Evolutionary conservation across 1,139 yeast genomes (phyloP).

Genomic region (Candida sp.): DNA sequence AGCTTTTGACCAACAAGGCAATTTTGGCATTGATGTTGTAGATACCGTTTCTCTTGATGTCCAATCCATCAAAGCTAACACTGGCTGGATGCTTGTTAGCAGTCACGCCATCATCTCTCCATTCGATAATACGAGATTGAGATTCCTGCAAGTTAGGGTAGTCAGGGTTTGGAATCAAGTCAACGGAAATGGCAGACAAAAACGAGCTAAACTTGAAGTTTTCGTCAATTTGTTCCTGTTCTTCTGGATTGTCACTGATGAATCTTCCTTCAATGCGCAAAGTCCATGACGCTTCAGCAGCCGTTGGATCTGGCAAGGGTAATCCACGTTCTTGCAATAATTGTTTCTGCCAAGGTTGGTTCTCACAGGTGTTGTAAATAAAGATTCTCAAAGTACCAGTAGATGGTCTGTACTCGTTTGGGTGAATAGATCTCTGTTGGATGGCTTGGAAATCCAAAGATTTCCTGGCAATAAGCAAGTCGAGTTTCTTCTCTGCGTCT

Average conservation of each 20-base stretch:
- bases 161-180: slow-evolving; percentile 54
- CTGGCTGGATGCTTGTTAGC: slow-evolving; percentile 32
- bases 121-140: slow-evolving; percentile 43
- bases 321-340: slow-evolving; percentile 29
- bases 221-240: slow-evolving; percentile 8
- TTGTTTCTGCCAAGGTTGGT: slow-evolving; percentile 90
- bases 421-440: slow-evolving; percentile 50
- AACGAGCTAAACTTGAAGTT: slow-evolving; percentile 70
- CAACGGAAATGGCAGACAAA: slow-evolving; percentile 84
- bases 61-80: slow-evolving; percentile 82
- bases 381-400: slow-evolving; percentile 73
- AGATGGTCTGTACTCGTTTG: slow-evolving; percentile 47
- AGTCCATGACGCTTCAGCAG: slow-evolving; percentile 72
- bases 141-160: slow-evolving; percentile 40
- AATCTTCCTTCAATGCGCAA: slow-evolving; percentile 87
- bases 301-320: slow-evolving; percentile 22
- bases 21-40: slow-evolving; percentile 71
- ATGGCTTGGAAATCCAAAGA: slow-evolving; percentile 86
- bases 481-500: slow-evolving; percentile 81
- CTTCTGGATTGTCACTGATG: slow-evolving; percentile 34
- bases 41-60: slow-evolving; percentile 79
- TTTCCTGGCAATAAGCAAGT: slow-evolving; percentile 81
- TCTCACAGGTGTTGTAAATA: slow-evolving; percentile 79
- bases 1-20: slow-evolving; percentile 85
- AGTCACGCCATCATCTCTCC: slow-evolving; percentile 36